Conservation (phyloP, 352 stramenopile species). For the Phytophthora quininea region DNA sequence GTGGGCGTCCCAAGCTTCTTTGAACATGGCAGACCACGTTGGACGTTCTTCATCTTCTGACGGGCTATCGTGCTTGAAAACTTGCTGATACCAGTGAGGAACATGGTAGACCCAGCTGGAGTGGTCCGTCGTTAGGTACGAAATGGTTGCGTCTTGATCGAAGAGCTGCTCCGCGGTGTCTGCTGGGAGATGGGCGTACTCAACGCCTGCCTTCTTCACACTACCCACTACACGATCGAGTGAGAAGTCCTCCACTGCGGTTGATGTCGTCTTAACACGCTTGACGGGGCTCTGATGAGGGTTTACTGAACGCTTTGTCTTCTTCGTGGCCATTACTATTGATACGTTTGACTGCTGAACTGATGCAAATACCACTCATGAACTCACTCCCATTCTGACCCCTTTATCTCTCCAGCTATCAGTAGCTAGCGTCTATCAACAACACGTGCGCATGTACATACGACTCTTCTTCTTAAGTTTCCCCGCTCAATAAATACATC, state of each 20-base stretch:
- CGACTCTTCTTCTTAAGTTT: background rate
- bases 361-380: background rate
- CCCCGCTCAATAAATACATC: constrained; percentile 38
- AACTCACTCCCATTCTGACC: constrained; percentile 14
- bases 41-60: background rate
- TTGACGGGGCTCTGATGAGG: constrained; percentile 13
- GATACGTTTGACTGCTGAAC: background rate
- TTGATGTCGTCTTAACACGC: constrained; percentile 12
- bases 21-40: constrained; percentile 37
- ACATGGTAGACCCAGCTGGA: constrained; percentile 70
- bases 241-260: constrained; percentile 28
- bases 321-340: constrained; percentile 18
- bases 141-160: constrained; percentile 30
- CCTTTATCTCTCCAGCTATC: background rate
- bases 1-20: constrained; percentile 64
- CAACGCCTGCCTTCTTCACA: constrained; percentile 23
- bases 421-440: background rate
- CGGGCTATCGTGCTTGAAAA: constrained; percentile 34
- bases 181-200: constrained; percentile 23
- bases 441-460: background rate
- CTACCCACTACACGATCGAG: constrained; percentile 22
- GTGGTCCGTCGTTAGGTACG: constrained; percentile 39
- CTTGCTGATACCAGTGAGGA: constrained; percentile 55
- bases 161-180: constrained; percentile 28
- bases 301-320: constrained; percentile 12